phyloP scores from a whole-genome alignment of 805 yeast species.

The Kodamaea leandrae region DNA sequence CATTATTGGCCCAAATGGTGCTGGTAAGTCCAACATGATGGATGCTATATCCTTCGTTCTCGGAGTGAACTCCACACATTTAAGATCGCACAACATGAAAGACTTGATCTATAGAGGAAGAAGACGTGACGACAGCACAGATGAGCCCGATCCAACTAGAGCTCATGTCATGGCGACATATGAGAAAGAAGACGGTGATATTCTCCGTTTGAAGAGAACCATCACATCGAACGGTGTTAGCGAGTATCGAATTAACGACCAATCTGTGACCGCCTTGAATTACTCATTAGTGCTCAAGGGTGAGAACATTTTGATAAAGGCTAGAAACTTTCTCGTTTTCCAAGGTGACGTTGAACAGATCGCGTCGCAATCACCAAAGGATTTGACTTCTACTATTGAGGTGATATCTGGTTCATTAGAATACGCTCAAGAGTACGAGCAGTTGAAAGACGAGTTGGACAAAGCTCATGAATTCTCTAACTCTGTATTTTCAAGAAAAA shows the following conservation, averaged over 20 bases:
- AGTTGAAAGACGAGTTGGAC: slow-evolving; percentile 60
- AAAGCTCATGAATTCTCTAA: slow-evolving; percentile 63
- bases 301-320: slow-evolving; percentile 83
- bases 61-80: slow-evolving; percentile 72
- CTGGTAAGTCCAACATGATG: slow-evolving; percentile 96
- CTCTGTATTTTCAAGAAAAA: slow-evolving; percentile 62
- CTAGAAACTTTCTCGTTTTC: slow-evolving; percentile 87
- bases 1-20: slow-evolving; percentile 97
- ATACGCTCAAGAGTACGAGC: slow-evolving; percentile 62
- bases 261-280: slow-evolving; percentile 56
- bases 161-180: slow-evolving; percentile 83
- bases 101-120: slow-evolving; percentile 84
- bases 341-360: slow-evolving; percentile 96
- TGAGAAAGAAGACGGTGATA: slow-evolving; percentile 58
- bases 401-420: slow-evolving; percentile 80
- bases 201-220: slow-evolving; percentile 60
- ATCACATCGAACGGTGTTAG: slow-evolving; percentile 60
- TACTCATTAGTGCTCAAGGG: slow-evolving; percentile 65
- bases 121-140: slow-evolving; percentile 14
- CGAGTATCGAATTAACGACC: slow-evolving; percentile 64
- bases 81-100: slow-evolving; percentile 68
- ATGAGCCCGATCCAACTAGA: slow-evolving; percentile 38
- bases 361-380: slow-evolving; percentile 80
- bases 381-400: slow-evolving; percentile 73
- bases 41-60: slow-evolving; percentile 95